Conservation (phyloP, 768 basidiomycete species). For the Melanogaster broomeanus region DNA sequence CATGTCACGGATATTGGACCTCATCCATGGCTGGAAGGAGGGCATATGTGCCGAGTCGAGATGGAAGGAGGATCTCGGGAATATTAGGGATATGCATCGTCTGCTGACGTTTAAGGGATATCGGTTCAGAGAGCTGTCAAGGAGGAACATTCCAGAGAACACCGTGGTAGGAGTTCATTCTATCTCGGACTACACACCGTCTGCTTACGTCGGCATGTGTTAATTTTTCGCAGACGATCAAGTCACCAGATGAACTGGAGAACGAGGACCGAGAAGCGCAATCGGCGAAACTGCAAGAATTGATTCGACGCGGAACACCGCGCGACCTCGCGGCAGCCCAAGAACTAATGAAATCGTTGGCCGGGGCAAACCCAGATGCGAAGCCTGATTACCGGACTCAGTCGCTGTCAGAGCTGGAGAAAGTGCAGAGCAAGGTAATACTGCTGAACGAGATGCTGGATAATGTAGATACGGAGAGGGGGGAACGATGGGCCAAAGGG, state of each 20-base stretch:
- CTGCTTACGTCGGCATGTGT: conserved; percentile 42
- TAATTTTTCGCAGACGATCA: conserved; percentile 63
- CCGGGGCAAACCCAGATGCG: conserved; percentile 93
- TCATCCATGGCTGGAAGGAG: conserved; percentile 95
- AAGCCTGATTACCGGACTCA: conserved; percentile 94
- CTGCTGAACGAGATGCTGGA: conserved; percentile 97
- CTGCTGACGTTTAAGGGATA: conserved; percentile 92
- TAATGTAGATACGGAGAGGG: conserved; percentile 70
- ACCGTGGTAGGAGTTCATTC: conserved; percentile 19
- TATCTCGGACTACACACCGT: conserved; percentile 23
- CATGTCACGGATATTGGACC: conserved; percentile 91
- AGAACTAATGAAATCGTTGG: conserved; percentile 94
- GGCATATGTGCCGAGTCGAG: conserved; percentile 85
- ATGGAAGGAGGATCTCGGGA: conserved; percentile 95
- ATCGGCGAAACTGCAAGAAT: conserved; percentile 96
- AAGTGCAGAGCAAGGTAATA: conserved; percentile 93
- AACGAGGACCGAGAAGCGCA: conserved; percentile 94
- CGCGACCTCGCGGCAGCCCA: conserved; percentile 94
- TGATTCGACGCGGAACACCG: conserved; percentile 94
- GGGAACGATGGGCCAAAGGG: conserved; percentile 82
- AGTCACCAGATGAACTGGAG: conserved; percentile 95
- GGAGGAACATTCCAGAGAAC: conserved; percentile 15
- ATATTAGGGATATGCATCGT: conserved; percentile 97
- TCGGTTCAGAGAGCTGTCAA: conserved; percentile 60
- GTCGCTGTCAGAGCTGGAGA: conserved; percentile 86